phyloP scores from a whole-genome alignment of 805 yeast genomes.

The Sugiyamaella valdiviana region DNA sequence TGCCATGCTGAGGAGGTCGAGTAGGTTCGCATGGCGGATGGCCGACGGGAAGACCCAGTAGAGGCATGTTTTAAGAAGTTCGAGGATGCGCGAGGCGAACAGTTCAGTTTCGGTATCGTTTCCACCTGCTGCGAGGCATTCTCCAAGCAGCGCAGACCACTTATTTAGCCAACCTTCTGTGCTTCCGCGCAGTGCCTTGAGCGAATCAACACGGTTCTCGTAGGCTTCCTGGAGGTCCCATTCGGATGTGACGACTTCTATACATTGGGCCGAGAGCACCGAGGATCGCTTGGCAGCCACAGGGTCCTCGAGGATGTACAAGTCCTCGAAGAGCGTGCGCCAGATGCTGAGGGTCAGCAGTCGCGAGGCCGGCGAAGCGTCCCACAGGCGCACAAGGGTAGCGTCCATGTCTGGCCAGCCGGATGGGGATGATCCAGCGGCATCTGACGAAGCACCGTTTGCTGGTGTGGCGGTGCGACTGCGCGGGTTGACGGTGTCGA shows the following conservation, averaged over 20 bases:
- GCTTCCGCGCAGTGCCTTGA: slow-evolving; percentile 59
- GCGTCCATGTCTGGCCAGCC: slow-evolving; percentile 89
- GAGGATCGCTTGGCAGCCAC: slow-evolving; percentile 73
- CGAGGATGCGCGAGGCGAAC: slow-evolving; percentile 62
- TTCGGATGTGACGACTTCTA: slow-evolving; percentile 73
- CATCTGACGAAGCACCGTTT: slow-evolving; percentile 20
- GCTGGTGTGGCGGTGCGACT: slow-evolving; percentile 5
- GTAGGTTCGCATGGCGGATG: slow-evolving; percentile 57
- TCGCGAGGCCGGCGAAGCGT: slow-evolving; percentile 51
- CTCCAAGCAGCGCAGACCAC: slow-evolving; percentile 54
- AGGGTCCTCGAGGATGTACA: slow-evolving; percentile 86
- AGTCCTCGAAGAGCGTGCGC: slow-evolving; percentile 86
- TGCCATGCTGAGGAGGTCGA: slow-evolving; percentile 55
- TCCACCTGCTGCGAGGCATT: slow-evolving; percentile 35
- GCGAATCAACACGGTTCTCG: slow-evolving; percentile 54
- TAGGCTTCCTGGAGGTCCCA: slow-evolving; percentile 55
- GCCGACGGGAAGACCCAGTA: slow-evolving; percentile 86
- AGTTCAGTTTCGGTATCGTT: slow-evolving; percentile 34
- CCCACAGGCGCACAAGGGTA: slow-evolving; percentile 71
- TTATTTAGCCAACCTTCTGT: slow-evolving; percentile 79
- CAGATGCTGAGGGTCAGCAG: slow-evolving; percentile 74
- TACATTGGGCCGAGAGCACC: slow-evolving; percentile 74
- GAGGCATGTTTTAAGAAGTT: slow-evolving; percentile 80
- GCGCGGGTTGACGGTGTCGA: slow-evolving; percentile 21
- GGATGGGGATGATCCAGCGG: slow-evolving; percentile 26